Evolutionary conservation across 2,329 filamentous ascomycete species (phyloP), one percentile per base, ranked within the genome.

Genomic region (Lasiodiplodia sp.): DNA sequence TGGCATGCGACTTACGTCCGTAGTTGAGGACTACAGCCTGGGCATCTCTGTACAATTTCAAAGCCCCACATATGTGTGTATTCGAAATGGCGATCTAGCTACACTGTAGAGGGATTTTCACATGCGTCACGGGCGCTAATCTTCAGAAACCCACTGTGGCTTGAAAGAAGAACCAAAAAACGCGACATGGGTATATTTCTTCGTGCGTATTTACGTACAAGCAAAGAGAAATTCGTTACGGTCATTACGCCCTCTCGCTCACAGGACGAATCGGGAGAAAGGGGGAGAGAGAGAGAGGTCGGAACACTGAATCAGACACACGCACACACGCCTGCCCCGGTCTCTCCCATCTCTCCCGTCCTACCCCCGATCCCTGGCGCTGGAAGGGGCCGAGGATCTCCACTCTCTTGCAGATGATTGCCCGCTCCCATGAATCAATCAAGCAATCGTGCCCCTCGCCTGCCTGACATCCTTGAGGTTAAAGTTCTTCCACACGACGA

Each of bases 381-480:
- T 28, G 28, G 31, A 8, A 34, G 31, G 31, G 31, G 31, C 6
- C 7, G 31, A 10, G 31, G 7, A 34, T 34, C 31, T 10, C 31
- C 31, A 34, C 31, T 10, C 8, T 34, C 31, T 34, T 34, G 31
- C 31, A 34, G 31, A 47, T 6, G n/a, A 44, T 10, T 18, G 4
- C 51, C 51, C n/a, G 2, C 38, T 3, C 31, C 53, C 23, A 23
- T 2, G 6, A 23, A 2, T 60, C 38, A 23, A 2, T 60, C 38
- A 60, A 16, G 18, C 38, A 12, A 60, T 38, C 57, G 57, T 60
- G 38, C 79, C 79, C 72, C 78, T 80, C 8, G 71, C 74, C 72
- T 80, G 78, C 70, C 79, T 75, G 16, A 75, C 73, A 56, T 74
- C 73, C 34, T 70, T 76, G 18, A 80, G 72, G 49, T 80, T 76